Base-by-base conservation (phyloP, 73 alveolate genomes). In the Paramecium sexaurelia region DNA sequence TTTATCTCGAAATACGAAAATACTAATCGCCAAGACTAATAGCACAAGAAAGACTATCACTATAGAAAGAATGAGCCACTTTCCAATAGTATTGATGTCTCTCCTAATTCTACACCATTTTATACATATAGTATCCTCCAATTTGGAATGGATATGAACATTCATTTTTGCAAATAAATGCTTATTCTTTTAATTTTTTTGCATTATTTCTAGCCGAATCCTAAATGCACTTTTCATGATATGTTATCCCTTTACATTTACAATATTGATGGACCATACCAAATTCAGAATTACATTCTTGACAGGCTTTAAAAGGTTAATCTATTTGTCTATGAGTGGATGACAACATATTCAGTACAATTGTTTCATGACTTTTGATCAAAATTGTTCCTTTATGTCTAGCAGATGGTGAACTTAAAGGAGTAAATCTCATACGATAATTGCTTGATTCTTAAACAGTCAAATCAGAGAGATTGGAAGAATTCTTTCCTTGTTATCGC, bases 331-430 rank as follows among this genome's bases (percentile, higher is more conserved):
- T 61, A 1, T 61, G 41, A 29, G 83, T 61, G 20, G 83, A 61
- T 24, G 83, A 61, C 26, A 61, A 61, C 83, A 61, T 61, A 61
- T 61, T 61, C 43, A 61, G 43, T 29, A 61, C 39, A 8, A 61
- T 61, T 61, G 83, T 61, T 61, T 61, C 83, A 24, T 61, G 83
- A 61, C 83, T 61, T 61, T 61, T 61, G 24, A 61, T 24, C 8
- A 61, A 2, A 32, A 61, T 61, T 61, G 83, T 61, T 61, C 83
- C 83, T 61, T 61, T 61, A 29, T 61, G 83, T 6, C 83, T 61
- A 13, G 83, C 43, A 7, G 47, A 26, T 29, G 83, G 83, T 26
- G 83, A 61, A 11, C 26, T 29, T 19, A 61, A 11, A 11, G 83
- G 83, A 6, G 51, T 61, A 29, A 61, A 61, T 26, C 83, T 26